Evolutionary conservation across 176 grass and related monocot genomes (phyloP).

Genomic region (Triticum turgidum): DNA sequence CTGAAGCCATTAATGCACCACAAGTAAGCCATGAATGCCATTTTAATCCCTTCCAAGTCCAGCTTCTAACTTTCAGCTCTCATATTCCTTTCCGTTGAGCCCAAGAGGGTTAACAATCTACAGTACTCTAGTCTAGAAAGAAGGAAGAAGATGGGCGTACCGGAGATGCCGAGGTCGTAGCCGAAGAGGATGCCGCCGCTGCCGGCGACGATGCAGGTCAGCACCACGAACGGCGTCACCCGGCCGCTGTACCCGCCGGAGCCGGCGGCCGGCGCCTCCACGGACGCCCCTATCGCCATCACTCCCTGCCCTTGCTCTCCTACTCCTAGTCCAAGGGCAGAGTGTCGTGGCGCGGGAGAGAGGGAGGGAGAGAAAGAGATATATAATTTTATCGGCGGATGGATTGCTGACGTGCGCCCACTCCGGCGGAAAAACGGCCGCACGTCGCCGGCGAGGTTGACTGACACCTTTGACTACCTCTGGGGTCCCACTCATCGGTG

Average conservation of each 20-base stretch:
- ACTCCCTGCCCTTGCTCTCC: not conserved
- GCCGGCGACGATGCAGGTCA: constrained; percentile 73
- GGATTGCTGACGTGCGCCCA: not conserved
- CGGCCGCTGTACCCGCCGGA: constrained; percentile 50
- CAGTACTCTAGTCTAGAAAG: not conserved
- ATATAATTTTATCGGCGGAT: constrained; percentile 11
- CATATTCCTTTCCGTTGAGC: not conserved
- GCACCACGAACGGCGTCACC: constrained; percentile 64
- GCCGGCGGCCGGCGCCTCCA: constrained; percentile 14
- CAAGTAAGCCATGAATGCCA: not conserved
- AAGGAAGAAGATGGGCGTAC: not conserved
- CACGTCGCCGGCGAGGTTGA: not conserved
- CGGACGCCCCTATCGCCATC: constrained; percentile 47
- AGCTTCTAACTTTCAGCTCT: not conserved
- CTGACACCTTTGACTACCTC: not conserved
- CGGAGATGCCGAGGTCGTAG: constrained; percentile 92
- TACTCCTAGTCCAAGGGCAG: not conserved
- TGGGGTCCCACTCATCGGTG: not conserved
- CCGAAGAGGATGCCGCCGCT: constrained; percentile 93
- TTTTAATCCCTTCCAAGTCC: not conserved
- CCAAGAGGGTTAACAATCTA: not conserved
- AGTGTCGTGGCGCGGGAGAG: not conserved
- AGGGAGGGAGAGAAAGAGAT: not conserved
- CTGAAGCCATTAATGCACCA: not conserved
- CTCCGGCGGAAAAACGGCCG: not conserved